Evolutionary conservation across 768 basidiomycete species (phyloP), one percentile per base, ranked within the genome.

Genomic region (Trichaptum fuscoviolaceum): DNA sequence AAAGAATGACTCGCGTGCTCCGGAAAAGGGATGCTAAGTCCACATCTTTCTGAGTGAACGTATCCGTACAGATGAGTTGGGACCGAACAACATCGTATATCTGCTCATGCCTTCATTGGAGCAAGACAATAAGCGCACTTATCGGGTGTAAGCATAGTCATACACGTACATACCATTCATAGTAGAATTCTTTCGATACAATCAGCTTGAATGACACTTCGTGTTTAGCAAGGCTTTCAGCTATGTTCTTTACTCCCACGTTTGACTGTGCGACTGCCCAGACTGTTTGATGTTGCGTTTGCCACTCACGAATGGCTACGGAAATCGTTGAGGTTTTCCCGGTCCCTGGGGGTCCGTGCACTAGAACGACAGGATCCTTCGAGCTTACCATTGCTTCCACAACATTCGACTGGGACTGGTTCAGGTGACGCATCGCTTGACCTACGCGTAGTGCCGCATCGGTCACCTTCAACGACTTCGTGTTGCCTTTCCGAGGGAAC

Each of bases 271-370:
- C 81, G 3, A 81, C 74, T 34, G 83, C 79, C 80, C 81, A 82
- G 0, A 75, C 72, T 1, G 75, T 69, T 34, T 70, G 67, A 8
- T 66, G 42, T 4, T 59, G n/a, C 0, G 70, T 17, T 6, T 72
- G 71, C 80, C 82, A 83, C 4, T 75, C 69, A 7, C 76, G 65
- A 2, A 79, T 77, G 0, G 82, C 79, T 0, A 80, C 80, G 1
- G 82, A 74, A 58, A 85, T 86, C 0, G 82, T 82, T 0, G 79
- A 79, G 5, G 84, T 86, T 69, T 86, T 86, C 2, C 84, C 84
- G 2, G 84, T 84, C 1, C 82, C 83, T 12, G 83, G 83, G 25
- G 83, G 82, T 6, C 83, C 82, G 65, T 83, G 83, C 7, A 74
- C 76, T 30, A 82, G 70, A 1, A 81, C 73, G 4, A 81, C 26